phyloP scores from a whole-genome alignment of 2,329 filamentous ascomycete species.

The Botrytis pseudocinerea region DNA sequence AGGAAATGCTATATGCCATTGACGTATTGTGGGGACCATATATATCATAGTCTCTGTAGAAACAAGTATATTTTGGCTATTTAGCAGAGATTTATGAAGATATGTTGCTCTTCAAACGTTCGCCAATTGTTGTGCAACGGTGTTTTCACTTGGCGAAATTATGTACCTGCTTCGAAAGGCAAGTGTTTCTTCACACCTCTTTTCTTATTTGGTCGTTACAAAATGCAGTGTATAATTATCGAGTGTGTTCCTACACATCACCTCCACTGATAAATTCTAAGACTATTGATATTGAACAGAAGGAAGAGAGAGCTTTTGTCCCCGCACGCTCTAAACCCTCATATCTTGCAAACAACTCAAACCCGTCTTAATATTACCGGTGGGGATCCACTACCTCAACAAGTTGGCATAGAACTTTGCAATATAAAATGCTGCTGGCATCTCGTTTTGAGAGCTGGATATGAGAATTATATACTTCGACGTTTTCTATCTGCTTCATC shows the following conservation, averaged over 20 bases:
- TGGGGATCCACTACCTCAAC: neutral
- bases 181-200: neutral
- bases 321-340: neutral
- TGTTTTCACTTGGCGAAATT: neutral
- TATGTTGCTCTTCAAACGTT: neutral
- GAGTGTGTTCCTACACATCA: neutral
- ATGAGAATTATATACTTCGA: neutral
- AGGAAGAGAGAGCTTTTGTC: neutral
- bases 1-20: neutral
- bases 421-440: neutral
- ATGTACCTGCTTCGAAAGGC: neutral
- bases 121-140: neutral
- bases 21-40: neutral
- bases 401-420: neutral
- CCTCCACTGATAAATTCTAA: neutral
- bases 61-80: neutral
- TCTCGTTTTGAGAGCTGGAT: neutral
- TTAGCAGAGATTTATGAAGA: neutral
- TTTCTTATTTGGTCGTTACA: neutral
- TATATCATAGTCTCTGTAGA: neutral
- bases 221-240: slow-evolving; percentile 1
- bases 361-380: neutral
- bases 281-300: slow-evolving; percentile 24
- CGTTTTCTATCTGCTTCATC: neutral
- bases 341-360: neutral